These are phyloP conservation scores for Backusella australiensis DNA, from an alignment of 192 early-diverging fungal species.

Conservation along the genomic window DNA sequence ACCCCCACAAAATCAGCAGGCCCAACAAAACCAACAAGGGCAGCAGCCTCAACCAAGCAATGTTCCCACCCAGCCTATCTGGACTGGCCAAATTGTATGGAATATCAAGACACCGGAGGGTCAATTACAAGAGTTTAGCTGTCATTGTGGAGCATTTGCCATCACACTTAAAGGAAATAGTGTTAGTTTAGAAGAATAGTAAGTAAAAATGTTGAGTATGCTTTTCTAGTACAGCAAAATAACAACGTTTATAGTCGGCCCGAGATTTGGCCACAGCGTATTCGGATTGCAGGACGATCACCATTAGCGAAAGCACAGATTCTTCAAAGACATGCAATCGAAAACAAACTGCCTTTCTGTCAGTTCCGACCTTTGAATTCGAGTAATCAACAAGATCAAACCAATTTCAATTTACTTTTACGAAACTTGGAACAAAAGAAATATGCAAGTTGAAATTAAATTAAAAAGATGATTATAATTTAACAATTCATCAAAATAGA, in stretches of 20 bases:
- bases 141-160: slow-evolving; percentile 37
- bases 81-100: slow-evolving; percentile 42
- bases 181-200: slow-evolving; percentile 36
- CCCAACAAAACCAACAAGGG: slow-evolving; percentile 9
- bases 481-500: slow-evolving; percentile 8
- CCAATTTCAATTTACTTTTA: slow-evolving; percentile 22
- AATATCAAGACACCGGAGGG: slow-evolving; percentile 34
- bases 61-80: slow-evolving; percentile 21
- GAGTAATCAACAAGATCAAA: slow-evolving; percentile 31
- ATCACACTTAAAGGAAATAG: slow-evolving; percentile 26
- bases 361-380: slow-evolving; percentile 29
- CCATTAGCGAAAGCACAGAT: slow-evolving; percentile 26
- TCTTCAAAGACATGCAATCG: slow-evolving; percentile 27
- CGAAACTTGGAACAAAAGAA: slow-evolving; percentile 38
- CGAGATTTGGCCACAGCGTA: slow-evolving; percentile 36
- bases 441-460: slow-evolving; percentile 23
- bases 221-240: neutral
- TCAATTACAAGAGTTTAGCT: slow-evolving; percentile 33
- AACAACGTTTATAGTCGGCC: slow-evolving; percentile 21
- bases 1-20: slow-evolving; percentile 16
- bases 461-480: too few relatives aligned
- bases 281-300: slow-evolving; percentile 32
- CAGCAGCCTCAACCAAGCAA: slow-evolving; percentile 10
- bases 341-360: slow-evolving; percentile 37
- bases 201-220: neutral